phyloP scores from a whole-genome alignment of 768 basidiomycete species.

The Jaapia argillacea region DNA sequence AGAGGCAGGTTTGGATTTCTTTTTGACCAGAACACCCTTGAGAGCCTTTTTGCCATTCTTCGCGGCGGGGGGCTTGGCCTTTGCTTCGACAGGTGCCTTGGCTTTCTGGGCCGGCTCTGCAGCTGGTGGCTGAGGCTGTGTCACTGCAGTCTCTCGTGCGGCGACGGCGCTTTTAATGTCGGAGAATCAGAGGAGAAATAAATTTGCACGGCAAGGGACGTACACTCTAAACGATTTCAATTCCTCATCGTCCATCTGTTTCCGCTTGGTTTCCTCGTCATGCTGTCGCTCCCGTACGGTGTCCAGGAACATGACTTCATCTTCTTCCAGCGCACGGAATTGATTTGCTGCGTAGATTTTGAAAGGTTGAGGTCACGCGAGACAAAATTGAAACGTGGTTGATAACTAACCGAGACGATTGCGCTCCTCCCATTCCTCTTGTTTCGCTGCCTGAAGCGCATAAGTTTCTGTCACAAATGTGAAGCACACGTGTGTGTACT shows the following conservation, averaged over 20 bases:
- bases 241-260: conserved; percentile 70
- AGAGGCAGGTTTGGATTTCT: conserved; percentile 30
- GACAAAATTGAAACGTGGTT: background rate
- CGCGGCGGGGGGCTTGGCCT: conserved; percentile 15
- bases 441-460: conserved; percentile 61
- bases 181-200: conserved; percentile 5
- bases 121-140: conserved; percentile 1
- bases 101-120: conserved; percentile 12
- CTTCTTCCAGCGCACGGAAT: conserved; percentile 82
- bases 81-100: conserved; percentile 17
- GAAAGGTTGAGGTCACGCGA: conserved; percentile 7
- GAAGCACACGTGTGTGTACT: conserved; percentile 8
- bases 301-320: conserved; percentile 85
- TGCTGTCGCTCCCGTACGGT: conserved; percentile 68
- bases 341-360: conserved; percentile 53
- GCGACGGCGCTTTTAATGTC: background rate
- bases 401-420: conserved; percentile 51
- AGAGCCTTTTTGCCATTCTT: conserved; percentile 60
- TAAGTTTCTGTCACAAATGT: conserved; percentile 10
- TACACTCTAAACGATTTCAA: conserved; percentile 73
- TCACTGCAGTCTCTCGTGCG: background rate
- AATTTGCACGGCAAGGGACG: conserved; percentile 10
- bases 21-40: conserved; percentile 78
- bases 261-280: conserved; percentile 67
- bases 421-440: conserved; percentile 91